Base-by-base conservation (phyloP, 2,329 filamentous ascomycete genomes). In the Metarhizium sp. region DNA sequence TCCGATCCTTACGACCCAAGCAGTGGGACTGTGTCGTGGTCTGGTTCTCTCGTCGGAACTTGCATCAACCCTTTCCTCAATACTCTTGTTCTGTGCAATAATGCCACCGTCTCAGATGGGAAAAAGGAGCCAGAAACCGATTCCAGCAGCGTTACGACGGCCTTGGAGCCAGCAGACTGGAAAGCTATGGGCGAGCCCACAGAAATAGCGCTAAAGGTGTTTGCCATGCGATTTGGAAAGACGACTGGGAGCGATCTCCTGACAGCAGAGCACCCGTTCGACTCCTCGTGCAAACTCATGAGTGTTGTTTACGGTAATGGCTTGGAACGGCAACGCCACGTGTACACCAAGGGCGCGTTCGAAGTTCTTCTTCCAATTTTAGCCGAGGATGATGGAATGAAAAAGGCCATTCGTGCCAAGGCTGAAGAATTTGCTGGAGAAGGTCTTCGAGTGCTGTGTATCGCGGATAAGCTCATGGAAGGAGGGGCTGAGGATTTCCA, bases 261-360 rank as follows among this genome's bases (percentile, higher is more conserved):
- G 48, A 62, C 87, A 10, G 78, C 81, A 1, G 87, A 90, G 62
- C 85, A 85, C 54, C 85, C 86, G 2, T 90, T 90, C 63, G 86
- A 90, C 66, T 88, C 85, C 0, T 81, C 81, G 42, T 80, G 86
- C 68, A 90, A 90, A 72, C 79, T 85, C 57, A 90, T 90, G 86
- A 86, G 84, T 42, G 85, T 89, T 51, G 78, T 88, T 32, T 88
- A 86, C 47, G 67, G 68, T 7, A 67, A 62, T 47, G 66, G 65
- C 2, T 18, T 68, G 16, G 69, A 70, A 29, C 64, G 66, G 11
- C 64, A 67, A 11, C 65, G 66, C 50, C 69, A 72, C 13, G 75
- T 81, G 18, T 82, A 80, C 59, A 78, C 78, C 63, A 84, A 84
- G 63, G 81, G 81, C 45, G 81, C 81, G 1, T 72, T 80, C 18